Evolutionary conservation across 2,329 filamentous ascomycete genomes (phyloP).

Genomic region (Fusarium foetens): DNA sequence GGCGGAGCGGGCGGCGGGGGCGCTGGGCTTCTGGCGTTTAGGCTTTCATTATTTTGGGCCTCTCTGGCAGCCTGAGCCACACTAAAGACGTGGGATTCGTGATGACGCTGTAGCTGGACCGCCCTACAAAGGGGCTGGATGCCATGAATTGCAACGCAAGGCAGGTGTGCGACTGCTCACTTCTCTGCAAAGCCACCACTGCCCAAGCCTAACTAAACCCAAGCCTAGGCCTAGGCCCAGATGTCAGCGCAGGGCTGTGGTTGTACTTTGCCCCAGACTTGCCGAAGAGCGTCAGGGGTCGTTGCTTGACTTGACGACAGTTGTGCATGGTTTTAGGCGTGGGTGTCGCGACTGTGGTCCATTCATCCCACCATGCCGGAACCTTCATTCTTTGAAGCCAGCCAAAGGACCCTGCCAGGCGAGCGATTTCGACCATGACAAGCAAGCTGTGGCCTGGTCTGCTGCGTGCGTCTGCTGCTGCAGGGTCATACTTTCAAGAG

Average conservation of each 20-base stretch:
- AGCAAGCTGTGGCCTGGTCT: conserved; percentile 20
- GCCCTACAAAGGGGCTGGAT: conserved; percentile 39
- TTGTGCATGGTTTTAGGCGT: conserved; percentile 29
- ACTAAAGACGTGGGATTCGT: conserved; percentile 27
- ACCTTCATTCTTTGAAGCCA: conserved; percentile 21
- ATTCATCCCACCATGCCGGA: conserved; percentile 34
- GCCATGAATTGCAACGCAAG: conserved; percentile 15
- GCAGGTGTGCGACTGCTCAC: conserved; percentile 34
- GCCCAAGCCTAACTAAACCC: conserved; percentile 21
- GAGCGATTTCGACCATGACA: conserved; percentile 14
- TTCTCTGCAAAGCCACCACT: conserved; percentile 40
- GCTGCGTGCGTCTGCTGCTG: conserved; percentile 33
- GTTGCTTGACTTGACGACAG: conserved; percentile 37
- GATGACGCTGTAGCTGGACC: conserved; percentile 35
- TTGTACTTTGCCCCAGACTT: conserved; percentile 40
- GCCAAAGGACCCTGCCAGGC: conserved; percentile 34
- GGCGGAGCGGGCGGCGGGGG: conserved; percentile 37
- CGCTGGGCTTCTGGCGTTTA: conserved; percentile 33
- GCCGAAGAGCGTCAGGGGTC: conserved; percentile 36
- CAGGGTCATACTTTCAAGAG: conserved; percentile 40
- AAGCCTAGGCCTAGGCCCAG: conserved; percentile 29
- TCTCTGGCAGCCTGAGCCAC: conserved; percentile 39
- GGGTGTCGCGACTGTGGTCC: conserved; percentile 20
- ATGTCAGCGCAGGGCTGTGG: conserved; percentile 41
- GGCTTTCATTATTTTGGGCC: conserved; percentile 34